Evolutionary conservation across 2,329 filamentous ascomycete species (phyloP).

Genomic region (Hortaea sp.): DNA sequence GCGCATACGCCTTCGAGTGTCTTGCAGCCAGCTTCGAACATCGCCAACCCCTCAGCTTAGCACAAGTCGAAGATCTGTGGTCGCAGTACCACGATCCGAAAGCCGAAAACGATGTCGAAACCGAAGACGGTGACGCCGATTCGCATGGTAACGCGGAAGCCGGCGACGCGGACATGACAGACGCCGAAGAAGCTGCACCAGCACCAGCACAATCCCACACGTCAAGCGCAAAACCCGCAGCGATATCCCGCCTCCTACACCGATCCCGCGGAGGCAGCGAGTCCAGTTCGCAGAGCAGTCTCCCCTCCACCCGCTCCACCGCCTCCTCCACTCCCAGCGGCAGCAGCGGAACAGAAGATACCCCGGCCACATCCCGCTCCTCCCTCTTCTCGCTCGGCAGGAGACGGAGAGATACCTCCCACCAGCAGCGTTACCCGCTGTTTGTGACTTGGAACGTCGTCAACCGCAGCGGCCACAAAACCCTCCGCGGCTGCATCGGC

Average conservation of each 20-base stretch:
- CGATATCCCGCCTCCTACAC: conserved; percentile 34
- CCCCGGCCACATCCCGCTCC: conserved; percentile 34
- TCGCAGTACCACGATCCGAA: conserved; percentile 37
- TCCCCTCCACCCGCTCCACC: conserved; percentile 15
- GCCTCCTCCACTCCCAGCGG: conserved; percentile 7
- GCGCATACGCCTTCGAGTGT: conserved; percentile 85
- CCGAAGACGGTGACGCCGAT: conserved; percentile 3
- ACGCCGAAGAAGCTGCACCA: conserved; percentile 13
- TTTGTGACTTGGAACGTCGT: conserved; percentile 93
- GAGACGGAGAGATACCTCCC: conserved; percentile 10
- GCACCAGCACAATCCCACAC: conserved; percentile 1
- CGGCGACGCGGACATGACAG: conserved; percentile 13
- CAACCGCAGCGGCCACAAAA: conserved; percentile 49
- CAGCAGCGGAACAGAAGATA: conserved; percentile 14
- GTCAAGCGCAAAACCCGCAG: conserved; percentile 26
- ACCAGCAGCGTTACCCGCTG: conserved; percentile 52
- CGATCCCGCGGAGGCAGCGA: conserved; percentile 6
- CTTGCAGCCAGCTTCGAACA: conserved; percentile 66
- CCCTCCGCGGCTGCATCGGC: conserved; percentile 86
- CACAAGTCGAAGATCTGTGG: conserved; percentile 62
- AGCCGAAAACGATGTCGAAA: conserved; percentile 30
- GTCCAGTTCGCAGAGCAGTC: conserved; percentile 20
- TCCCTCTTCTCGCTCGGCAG: conserved; percentile 27
- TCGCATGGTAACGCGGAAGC: too few relatives aligned
- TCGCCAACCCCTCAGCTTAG: conserved; percentile 56